A percentile compares a stretch with the other conserved stretches of the same genome.
Conservation (phyloP, 2,329 filamentous ascomycete genomes). For the Colletotrichum tamarilloi region DNA sequence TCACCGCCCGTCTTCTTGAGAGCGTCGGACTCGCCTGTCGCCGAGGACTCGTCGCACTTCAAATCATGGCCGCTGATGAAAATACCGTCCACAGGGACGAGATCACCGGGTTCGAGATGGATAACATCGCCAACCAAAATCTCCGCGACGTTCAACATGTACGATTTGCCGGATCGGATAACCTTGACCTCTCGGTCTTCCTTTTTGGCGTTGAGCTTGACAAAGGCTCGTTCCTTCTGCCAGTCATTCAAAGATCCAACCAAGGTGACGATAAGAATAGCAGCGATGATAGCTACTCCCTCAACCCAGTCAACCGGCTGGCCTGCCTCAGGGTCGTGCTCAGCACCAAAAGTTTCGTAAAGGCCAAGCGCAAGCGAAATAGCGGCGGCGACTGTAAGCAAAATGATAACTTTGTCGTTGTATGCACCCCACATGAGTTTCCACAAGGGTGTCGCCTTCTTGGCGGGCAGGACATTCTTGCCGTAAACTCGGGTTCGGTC, state of each 20-base stretch:
- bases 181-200: constrained; percentile 74
- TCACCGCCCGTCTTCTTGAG: constrained; percentile 74
- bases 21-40: constrained; percentile 79
- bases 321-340: constrained; percentile 54
- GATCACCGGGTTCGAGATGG: constrained; percentile 75
- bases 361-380: constrained; percentile 75
- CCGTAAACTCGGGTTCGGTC: constrained; percentile 70
- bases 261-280: constrained; percentile 72
- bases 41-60: constrained; percentile 79
- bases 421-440: constrained; percentile 74
- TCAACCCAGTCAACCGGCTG: constrained; percentile 72
- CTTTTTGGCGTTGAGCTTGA: constrained; percentile 70
- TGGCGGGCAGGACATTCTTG: constrained; percentile 71
- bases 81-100: constrained; percentile 77
- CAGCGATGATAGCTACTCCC: constrained; percentile 73
- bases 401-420: constrained; percentile 75
- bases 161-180: constrained; percentile 73
- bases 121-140: constrained; percentile 77
- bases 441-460: constrained; percentile 71
- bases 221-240: constrained; percentile 75
- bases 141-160: constrained; percentile 73
- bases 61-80: constrained; percentile 66
- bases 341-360: constrained; percentile 70
- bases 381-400: constrained; percentile 73
- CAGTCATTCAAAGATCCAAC: constrained; percentile 74